These are phyloP conservation scores for Verticillium alfalfae DNA, from an alignment of 2,329 filamentous ascomycete genomes.

Conservation along the genomic window DNA sequence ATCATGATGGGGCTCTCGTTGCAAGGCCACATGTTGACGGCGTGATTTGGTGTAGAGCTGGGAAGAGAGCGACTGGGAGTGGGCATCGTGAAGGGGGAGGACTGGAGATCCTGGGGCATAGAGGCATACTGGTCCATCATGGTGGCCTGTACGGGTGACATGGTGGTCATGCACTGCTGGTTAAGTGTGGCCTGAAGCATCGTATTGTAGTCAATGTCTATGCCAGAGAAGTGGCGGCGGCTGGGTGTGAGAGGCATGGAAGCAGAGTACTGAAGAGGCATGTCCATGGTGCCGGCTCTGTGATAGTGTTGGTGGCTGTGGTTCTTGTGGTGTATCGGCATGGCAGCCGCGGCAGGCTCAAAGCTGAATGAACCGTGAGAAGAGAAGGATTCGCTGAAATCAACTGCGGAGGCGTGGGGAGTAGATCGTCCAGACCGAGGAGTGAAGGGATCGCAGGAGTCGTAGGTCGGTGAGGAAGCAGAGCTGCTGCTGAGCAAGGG, in stretches of 20 bases:
- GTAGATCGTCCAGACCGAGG: conserved; percentile 38
- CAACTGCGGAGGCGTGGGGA: conserved; percentile 29
- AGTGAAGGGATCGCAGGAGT: conserved; percentile 37
- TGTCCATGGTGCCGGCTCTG: neutral
- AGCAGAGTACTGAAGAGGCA: conserved; percentile 1
- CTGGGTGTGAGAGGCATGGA: conserved; percentile 7
- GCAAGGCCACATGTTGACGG: conserved; percentile 30
- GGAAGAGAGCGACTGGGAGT: conserved; percentile 18
- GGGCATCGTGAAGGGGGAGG: conserved; percentile 12
- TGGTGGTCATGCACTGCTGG: conserved; percentile 10
- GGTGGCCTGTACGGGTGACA: conserved; percentile 4
- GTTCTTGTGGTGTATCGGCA: neutral
- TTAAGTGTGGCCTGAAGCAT: conserved; percentile 23
- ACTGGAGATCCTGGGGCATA: conserved; percentile 10
- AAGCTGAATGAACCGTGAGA: conserved; percentile 17
- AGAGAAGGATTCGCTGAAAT: conserved; percentile 27
- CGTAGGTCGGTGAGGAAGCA: conserved; percentile 31
- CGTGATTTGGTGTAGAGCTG: conserved; percentile 30
- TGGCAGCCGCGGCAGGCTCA: conserved; percentile 11
- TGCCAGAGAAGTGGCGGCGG: conserved; percentile 9
- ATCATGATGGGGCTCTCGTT: conserved; percentile 34
- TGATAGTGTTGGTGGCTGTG: neutral
- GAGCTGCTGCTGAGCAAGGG: conserved; percentile 10
- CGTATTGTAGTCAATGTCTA: conserved; percentile 30
- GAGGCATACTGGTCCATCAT: conserved; percentile 6